Evolutionary conservation across 345 rosid genomes (phyloP), one percentile per base, ranked within the genome.

Genomic region (Ceriops decandra): DNA sequence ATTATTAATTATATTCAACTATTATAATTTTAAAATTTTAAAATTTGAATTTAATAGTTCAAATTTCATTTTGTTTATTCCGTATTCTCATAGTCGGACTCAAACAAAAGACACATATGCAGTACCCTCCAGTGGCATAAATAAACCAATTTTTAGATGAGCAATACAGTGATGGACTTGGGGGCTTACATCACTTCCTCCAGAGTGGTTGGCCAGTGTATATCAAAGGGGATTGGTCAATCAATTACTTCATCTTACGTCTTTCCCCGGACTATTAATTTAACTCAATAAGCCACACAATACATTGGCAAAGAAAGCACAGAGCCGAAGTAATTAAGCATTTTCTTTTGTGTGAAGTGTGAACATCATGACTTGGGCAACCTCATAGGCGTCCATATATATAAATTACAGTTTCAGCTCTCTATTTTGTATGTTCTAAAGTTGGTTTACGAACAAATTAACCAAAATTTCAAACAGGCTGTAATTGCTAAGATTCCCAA

Each of bases 191-290:
- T 65, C 64, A 66, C 70, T 61, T 78, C 65, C 26, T 74, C 59
- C 53, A 49, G 80, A 82, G 88, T 79, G 65, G 88, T 82, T 82
- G 80, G 82, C 72, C 54, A 62, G 67, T 54, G 31, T 6, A 35
- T 28, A 60, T 75, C 57, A 68, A 36, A 74, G 66, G 61, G 59
- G 42, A 70, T 74, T 17, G 65, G 80, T 82, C 84, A 71, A 73
- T 80, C 38, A 71, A 71, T 77, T 28, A 36, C 66, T 67, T 73
- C 35, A 63, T 72, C 63, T 9, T 6, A 1, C 28, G 10, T 4
- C 17, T 56, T 10, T 9, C 24, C 59, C 59, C 6, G 5, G 1
- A 24, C 24, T 9, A 3, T 24, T 6, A 11, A 8, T 10, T 3
- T 56, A 56, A 56, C 17, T 5, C 31, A 56, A 56, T 56, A 56